Base-by-base conservation (phyloP, 2,329 filamentous ascomycete species). In the Penicillium sumatraense region DNA sequence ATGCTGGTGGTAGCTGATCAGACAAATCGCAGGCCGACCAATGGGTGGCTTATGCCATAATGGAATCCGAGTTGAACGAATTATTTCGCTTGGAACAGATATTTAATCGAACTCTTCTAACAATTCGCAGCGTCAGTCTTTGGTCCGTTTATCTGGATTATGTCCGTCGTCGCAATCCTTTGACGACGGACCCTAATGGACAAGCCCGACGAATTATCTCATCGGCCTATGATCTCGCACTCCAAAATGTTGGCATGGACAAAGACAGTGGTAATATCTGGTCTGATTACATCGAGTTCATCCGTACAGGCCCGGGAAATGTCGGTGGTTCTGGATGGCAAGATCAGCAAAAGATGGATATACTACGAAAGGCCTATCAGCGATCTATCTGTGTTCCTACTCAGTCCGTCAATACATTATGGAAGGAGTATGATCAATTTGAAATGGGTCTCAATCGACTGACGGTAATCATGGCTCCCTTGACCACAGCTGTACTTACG, bases 361-460 rank as follows among this genome's bases (percentile, higher is more conserved):
- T 90, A 64, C 78, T 99, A 49, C 88, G 95, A 56, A 96, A 96
- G 72, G 90, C 91, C 0, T 99, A 97, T 72, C 93, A 97, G 67
- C 89, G 89, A 50, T 93, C 93, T 13, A 90, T 97, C 54, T 88
- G 86, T 62, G 86, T 97, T 35, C 96, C 96, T 4, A 96, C 91
- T 60, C 86, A 88, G 51, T 89, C 89, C 27, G 86, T 96, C 46
- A 90, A 93, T 68, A 84, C 83, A 49, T 78, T 99, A 13, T 99
- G 95, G 96, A 96, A 96, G 72, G 93, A 99, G 69, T 99, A 99
- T 69, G 93, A 98, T 72, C 88, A 90, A 63, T 99, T 99, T 69
- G 95, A 99, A 76, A 92, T 95, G 85, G 86, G 88, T 5, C 76
- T 97, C 55, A 97, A 97, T 79, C 98, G 96, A 75, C 85, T 91